Evolutionary conservation across 352 stramenopile genomes (phyloP), one percentile per base, ranked within the genome.

Genomic region (Phytopythium litorale): DNA sequence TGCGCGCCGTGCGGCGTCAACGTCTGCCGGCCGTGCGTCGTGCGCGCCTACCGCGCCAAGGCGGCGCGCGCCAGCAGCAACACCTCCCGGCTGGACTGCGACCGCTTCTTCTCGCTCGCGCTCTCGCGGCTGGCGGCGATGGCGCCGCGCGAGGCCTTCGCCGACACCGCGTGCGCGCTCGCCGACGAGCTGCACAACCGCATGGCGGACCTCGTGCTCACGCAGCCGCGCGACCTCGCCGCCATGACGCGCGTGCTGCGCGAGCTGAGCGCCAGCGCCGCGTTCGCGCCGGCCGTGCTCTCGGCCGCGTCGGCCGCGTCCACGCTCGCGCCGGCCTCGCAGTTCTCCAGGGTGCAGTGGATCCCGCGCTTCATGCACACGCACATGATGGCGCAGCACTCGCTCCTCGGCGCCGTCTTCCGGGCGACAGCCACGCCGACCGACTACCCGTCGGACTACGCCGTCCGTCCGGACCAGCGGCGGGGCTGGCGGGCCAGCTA

Each of bases 351-450:
- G 18, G 65, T 67, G 38, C 70, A 81, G n/a, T 81, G 73, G 76
- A 78, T 81, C 32, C 73, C 73, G 7, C 49, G 73, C 23, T 77
- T 79, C 59, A 79, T 76, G 67, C 67, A 71, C 30, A 76, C 71
- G 38, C 75, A 72, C 69, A 78, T 71, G 13, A 76, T 88, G 58
- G 73, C 79, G 15, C 56, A 77, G 42, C 79, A 76, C 59, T 86
- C 84, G 46, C 68, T 89, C 32, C 49, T 93, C 11, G 84, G 84
- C 1, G 74, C 79, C 46, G 76, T 89, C 58, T 66, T 93, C 28
- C 76, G 81, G 15, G 78, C 73, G 55, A 84, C 79, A 18, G 82
- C 71, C 32, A 83, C 90, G 65, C 75, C 80, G 1, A 74, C 89
- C 21, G 79, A 88, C 25, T 78, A 43, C 60, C 59, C 37, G 57